A percentile compares a stretch with the other conserved stretches of the same genome.
phyloP scores from a whole-genome alignment of 2,329 filamentous ascomycete genomes.

The Proliferodiscus dingleyae region DNA sequence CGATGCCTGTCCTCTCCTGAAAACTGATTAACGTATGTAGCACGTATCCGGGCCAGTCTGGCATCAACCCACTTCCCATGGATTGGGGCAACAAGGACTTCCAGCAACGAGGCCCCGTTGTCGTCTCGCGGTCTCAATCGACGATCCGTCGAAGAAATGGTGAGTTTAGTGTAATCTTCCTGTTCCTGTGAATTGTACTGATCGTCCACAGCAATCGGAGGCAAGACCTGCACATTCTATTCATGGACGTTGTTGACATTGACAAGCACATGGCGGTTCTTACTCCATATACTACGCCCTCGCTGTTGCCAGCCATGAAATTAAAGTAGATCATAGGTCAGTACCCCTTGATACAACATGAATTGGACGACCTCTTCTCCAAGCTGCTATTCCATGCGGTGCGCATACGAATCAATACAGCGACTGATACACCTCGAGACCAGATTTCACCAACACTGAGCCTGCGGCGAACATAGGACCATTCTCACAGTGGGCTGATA shows the following conservation, averaged over 20 bases:
- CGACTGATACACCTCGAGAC: constrained; percentile 32
- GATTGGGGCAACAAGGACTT: constrained; percentile 81
- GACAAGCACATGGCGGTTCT: constrained; percentile 76
- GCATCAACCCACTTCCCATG: constrained; percentile 85
- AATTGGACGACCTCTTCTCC: no score
- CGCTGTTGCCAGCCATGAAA: constrained; percentile 84
- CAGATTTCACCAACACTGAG: constrained; percentile 79
- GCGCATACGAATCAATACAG: neutral
- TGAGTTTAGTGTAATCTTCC: constrained; percentile 36
- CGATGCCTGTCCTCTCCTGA: neutral
- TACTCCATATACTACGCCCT: constrained; percentile 96
- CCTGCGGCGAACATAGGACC: constrained; percentile 86
- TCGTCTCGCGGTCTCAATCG: constrained; percentile 71
- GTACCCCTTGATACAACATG: neutral
- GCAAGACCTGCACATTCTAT: constrained; percentile 35
- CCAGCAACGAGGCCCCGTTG: constrained; percentile 73
- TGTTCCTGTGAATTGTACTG: constrained; percentile 31
- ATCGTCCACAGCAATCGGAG: constrained; percentile 48
- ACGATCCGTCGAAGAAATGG: constrained; percentile 80
- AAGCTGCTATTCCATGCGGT: neutral
- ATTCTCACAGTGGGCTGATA: constrained; percentile 83
- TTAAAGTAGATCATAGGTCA: constrained; percentile 73
- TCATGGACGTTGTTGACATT: constrained; percentile 25
- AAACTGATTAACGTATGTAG: constrained; percentile 32
- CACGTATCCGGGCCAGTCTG: constrained; percentile 90